These are phyloP conservation scores for Trypethelium eluteriae DNA, from an alignment of 495 filamentous ascomycete genomes.

Conservation along the genomic window DNA sequence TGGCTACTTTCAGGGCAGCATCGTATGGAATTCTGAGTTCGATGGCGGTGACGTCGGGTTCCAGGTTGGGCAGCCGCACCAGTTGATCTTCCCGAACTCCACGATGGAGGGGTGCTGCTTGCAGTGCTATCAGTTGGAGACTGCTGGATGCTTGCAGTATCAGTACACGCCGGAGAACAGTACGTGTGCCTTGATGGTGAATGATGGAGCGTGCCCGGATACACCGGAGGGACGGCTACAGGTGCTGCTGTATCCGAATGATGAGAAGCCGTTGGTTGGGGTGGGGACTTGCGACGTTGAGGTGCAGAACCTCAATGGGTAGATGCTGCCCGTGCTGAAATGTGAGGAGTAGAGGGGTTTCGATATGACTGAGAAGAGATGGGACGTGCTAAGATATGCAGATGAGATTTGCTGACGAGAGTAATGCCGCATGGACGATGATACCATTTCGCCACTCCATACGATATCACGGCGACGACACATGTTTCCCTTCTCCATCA, in stretches of 20 bases:
- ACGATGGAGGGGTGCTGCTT: not conserved
- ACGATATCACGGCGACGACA: not conserved
- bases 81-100: not conserved
- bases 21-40: conserved; percentile 1
- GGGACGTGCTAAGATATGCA: not conserved
- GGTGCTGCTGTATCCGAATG: conserved; percentile 6
- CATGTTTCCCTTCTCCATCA: not conserved
- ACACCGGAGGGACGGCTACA: conserved; percentile 4
- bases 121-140: not conserved
- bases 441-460: no score
- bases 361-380: not conserved
- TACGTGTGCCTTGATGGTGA: not conserved
- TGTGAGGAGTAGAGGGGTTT: no score
- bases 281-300: conserved; percentile 3
- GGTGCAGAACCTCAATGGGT: not conserved
- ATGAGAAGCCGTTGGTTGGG: conserved; percentile 3
- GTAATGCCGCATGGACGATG: no score
- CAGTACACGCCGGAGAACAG: not conserved
- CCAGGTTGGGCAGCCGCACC: not conserved
- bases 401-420: no score
- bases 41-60: not conserved
- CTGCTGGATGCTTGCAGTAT: not conserved
- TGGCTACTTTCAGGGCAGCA: not conserved
- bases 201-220: not conserved
- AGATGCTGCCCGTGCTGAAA: not conserved